Evolutionary conservation across 2,329 filamentous ascomycete genomes (phyloP).

Genomic region (Neoscytalidium dimidiatum): DNA sequence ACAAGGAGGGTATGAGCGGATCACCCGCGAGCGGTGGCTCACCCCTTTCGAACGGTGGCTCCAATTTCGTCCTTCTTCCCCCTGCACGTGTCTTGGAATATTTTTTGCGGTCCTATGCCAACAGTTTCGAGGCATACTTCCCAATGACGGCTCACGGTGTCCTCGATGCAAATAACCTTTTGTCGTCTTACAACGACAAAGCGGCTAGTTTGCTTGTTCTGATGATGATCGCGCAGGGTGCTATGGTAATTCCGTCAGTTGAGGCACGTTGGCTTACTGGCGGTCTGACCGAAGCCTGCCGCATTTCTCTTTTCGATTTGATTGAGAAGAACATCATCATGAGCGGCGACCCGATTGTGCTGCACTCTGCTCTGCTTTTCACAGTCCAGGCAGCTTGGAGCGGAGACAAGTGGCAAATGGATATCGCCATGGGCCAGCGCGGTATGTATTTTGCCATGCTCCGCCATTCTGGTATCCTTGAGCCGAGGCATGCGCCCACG

Average conservation of each 20-base stretch:
- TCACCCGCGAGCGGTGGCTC: constrained; percentile 43
- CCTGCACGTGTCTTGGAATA: constrained; percentile 67
- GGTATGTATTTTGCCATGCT: constrained; percentile 75
- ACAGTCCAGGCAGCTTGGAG: constrained; percentile 71
- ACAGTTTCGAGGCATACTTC: constrained; percentile 67
- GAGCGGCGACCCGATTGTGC: constrained; percentile 63
- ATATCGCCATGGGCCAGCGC: constrained; percentile 72
- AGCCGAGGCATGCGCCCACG: constrained; percentile 51
- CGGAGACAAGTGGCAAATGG: constrained; percentile 77
- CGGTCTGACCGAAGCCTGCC: constrained; percentile 69
- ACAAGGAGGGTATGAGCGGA: constrained; percentile 53
- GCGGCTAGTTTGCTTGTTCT: constrained; percentile 67
- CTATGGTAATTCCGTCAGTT: constrained; percentile 64
- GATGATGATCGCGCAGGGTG: constrained; percentile 73
- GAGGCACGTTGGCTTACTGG: constrained; percentile 67
- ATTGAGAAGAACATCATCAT: constrained; percentile 72
- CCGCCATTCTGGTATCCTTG: constrained; percentile 67
- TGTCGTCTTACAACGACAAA: constrained; percentile 63
- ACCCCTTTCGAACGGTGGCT: constrained; percentile 52
- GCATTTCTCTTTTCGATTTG: constrained; percentile 70
- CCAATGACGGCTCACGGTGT: constrained; percentile 61
- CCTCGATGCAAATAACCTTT: constrained; percentile 67
- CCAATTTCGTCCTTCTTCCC: constrained; percentile 67
- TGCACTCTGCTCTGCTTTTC: constrained; percentile 68
- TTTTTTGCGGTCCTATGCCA: constrained; percentile 66